phyloP scores from a whole-genome alignment of 192 early-diverging fungal genomes.

The Backusella psychrophila region DNA sequence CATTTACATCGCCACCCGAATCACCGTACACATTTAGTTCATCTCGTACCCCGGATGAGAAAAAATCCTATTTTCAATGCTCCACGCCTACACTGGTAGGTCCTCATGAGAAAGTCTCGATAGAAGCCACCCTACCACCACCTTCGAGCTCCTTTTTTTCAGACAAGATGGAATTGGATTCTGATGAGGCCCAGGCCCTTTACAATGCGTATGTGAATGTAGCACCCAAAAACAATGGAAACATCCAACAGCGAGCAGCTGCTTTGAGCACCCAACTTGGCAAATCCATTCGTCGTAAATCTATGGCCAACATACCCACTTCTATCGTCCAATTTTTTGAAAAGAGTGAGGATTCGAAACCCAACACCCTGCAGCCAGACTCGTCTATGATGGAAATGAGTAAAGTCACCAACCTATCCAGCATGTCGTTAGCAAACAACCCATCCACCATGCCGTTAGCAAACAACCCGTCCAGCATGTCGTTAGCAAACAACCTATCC shows the following conservation, averaged over 20 bases:
- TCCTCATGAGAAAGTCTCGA: not conserved
- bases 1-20: not conserved
- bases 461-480: not conserved
- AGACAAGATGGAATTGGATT: slow-evolving; percentile 23
- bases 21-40: not conserved
- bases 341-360: not conserved
- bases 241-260: slow-evolving; percentile 15
- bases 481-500: not conserved
- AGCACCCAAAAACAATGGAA: not conserved
- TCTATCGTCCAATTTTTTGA: slow-evolving; percentile 1
- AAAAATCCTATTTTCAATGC: not conserved
- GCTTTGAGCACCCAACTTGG: slow-evolving; percentile 1
- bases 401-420: not conserved
- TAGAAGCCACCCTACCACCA: not conserved
- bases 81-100: not conserved
- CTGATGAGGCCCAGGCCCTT: slow-evolving; percentile 8
- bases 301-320: not conserved
- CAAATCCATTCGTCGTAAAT: slow-evolving; percentile 23
- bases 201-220: slow-evolving; percentile 8
- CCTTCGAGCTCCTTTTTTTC: slow-evolving; percentile 14
- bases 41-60: not conserved
- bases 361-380: not conserved
- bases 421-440: not conserved
- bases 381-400: not conserved
- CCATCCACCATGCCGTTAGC: not conserved